Base-by-base conservation (phyloP, 139 green algal genomes). In the Chlamydomonas sphaeroides region DNA sequence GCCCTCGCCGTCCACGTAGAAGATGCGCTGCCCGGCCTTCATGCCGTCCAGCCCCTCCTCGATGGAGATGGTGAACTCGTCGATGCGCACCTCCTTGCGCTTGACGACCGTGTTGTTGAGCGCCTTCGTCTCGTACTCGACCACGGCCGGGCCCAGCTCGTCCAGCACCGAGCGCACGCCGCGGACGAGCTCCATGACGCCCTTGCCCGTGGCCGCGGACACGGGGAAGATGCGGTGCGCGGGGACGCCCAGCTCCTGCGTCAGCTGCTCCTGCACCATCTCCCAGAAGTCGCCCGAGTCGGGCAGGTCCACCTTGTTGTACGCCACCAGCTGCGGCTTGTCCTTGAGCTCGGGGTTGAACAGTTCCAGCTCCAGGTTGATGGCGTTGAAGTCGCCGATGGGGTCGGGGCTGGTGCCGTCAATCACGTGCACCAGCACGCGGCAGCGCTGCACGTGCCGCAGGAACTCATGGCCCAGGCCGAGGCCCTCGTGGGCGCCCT, bases 391-490 rank as follows among this genome's bases (percentile, higher is more conserved):
- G 91, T 99, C 97, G 21, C 94, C 75, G 33, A 98, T 80, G 28
- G 96, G 96, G 87, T 99, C 96, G 1, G 90, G 92, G 45, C 79
- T 93, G 62, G 92, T 97, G 84, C 97, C 97, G 77, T 99, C 97
- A 6, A 99, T 82, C 28, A 99, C 88, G 69, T 99, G 97, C 76
- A 98, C 92, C 56, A 99, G 92, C 49, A 93, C 89, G 33, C 90
- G 86, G 78, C 89, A 93, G 49, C 92, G 85, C 69, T 90, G 84
- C 66, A 91, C 87, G 83, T 88, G 84, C 10, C 95, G 88, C 81
- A 99, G 89, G 86, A 99, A 99, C 88, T 98, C 92, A 85, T 98
- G 94, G 15, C 97, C 97, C 18, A 99, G 92, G 11, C 97, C 97
- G 56, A 92, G 79, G 30, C 95, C 95, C 65, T 94, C 74, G 84